These are phyloP conservation scores for Rhizopogon vulgaris DNA, from an alignment of 768 basidiomycete species.

Conservation along the genomic window DNA sequence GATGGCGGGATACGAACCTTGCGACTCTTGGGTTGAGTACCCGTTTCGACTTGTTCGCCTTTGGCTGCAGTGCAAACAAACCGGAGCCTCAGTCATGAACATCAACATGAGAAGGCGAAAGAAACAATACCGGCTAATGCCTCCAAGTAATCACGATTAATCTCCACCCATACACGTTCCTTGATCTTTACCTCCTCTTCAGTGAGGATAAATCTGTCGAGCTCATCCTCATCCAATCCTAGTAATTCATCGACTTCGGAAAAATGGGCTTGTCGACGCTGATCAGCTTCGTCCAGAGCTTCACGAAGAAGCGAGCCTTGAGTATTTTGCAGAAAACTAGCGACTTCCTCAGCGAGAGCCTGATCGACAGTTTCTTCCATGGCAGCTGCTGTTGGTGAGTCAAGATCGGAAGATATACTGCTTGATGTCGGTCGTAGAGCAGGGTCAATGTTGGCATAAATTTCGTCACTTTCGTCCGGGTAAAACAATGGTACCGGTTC, in stretches of 20 bases:
- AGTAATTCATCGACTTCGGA: constrained; percentile 52
- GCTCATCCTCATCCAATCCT: constrained; percentile 87
- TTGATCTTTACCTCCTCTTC: constrained; percentile 82
- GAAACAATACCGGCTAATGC: constrained; percentile 58
- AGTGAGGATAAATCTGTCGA: constrained; percentile 71
- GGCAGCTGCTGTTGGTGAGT: constrained; percentile 18
- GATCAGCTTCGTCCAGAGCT: constrained; percentile 64
- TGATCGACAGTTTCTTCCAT: constrained; percentile 59
- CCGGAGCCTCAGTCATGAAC: constrained; percentile 41
- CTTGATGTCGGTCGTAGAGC: constrained; percentile 32
- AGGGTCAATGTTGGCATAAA: constrained; percentile 51
- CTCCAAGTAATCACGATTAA: constrained; percentile 88
- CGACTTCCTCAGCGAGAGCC: constrained; percentile 64
- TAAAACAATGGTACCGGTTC: constrained; percentile 33
- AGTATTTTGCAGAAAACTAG: constrained; percentile 54
- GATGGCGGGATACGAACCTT: constrained; percentile 62
- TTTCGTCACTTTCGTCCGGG: constrained; percentile 36
- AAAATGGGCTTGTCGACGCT: constrained; percentile 48
- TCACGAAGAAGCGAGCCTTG: constrained; percentile 53
- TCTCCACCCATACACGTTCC: constrained; percentile 90
- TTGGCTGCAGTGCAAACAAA: constrained; percentile 54
- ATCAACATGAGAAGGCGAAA: not conserved
- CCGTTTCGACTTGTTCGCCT: constrained; percentile 47
- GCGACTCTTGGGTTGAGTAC: constrained; percentile 48
- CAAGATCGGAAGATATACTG: constrained; percentile 5